These are phyloP conservation scores for Phytopythium mirpurense DNA, from an alignment of 352 stramenopile genomes.

Conservation along the genomic window DNA sequence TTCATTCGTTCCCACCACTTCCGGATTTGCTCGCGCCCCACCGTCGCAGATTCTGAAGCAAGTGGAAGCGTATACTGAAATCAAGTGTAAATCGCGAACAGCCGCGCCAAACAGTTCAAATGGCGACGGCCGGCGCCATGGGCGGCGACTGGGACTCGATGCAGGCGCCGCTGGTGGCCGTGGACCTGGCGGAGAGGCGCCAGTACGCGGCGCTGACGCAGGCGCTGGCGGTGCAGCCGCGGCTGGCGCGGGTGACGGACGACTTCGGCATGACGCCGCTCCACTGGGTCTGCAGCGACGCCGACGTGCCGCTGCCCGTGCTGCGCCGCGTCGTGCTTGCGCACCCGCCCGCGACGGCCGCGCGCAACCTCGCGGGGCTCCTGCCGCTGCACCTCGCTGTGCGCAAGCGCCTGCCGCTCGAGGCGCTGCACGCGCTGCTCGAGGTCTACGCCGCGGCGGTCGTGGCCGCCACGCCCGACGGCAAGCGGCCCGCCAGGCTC, in stretches of 20 bases:
- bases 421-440: constrained; percentile 59
- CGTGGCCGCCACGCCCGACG: constrained; percentile 38
- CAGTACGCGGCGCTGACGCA: constrained; percentile 40
- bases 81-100: not conserved
- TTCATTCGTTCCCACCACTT: constrained; percentile 12
- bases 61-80: not conserved
- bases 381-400: constrained; percentile 69
- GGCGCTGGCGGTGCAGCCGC: constrained; percentile 32
- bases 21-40: constrained; percentile 19
- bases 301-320: constrained; percentile 36
- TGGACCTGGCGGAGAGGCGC: constrained; percentile 38
- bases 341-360: constrained; percentile 29
- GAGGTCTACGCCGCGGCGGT: constrained; percentile 62
- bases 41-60: constrained; percentile 2
- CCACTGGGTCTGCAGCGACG: constrained; percentile 76
- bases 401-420: constrained; percentile 47
- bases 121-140: not conserved
- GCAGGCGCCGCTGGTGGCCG: constrained; percentile 15
- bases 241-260: constrained; percentile 36
- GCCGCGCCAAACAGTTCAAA: too few relatives aligned
- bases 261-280: constrained; percentile 78
- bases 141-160: not conserved
- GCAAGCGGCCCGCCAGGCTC: constrained; percentile 35
- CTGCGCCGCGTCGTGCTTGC: constrained; percentile 49
- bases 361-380: constrained; percentile 48